Base-by-base conservation (phyloP, 2,329 filamentous ascomycete genomes). In the Lasiodiplodia gonubiensis region DNA sequence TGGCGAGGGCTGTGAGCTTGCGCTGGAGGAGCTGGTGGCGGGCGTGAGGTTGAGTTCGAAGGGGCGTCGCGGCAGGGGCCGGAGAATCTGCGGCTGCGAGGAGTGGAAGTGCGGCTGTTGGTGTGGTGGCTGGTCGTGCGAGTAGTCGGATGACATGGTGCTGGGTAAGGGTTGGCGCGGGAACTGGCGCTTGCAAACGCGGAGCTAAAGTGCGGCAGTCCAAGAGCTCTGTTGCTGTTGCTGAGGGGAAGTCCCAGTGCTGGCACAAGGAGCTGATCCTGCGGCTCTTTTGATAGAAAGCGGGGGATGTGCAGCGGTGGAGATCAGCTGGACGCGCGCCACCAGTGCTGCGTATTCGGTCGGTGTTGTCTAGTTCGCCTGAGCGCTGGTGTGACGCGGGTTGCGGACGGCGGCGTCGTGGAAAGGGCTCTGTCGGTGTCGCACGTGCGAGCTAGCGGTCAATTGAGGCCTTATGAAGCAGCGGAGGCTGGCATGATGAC, bases 51-150 rank as follows among this genome's bases (percentile, higher is more conserved):
- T 54, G 39, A 68, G 69, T 21, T 72, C 67, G 69, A 79, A 79
- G 49, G 74, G 75, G 48, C 78, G 77, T 39, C 77, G 77, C 11
- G 78, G 77, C 10, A 77, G 73, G n/a, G 79, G 79, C 35, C 77
- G 76, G 69, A 79, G 72, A 48, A 80, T 76, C 68, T 77, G 77
- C 49, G 74, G 73, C 66, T 33, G 35, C 30, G 64, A 35, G 42
- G 53, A 25, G 30, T 63, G 59, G 59, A 63, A 46, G 59, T 25
- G 46, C 14, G 39, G 39, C 27, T 46, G 53, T 42, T 33, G 33
- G n/a, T 39, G 63, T 54, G 21, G 23, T 21, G 23, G 37, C 18
- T 59, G 35, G 48, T n/a, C 27, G 46, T 53, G 30, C 16, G 30
- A 23, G 48, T 30, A 52, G 60, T 53, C 64, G 52, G 52, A 51